Base-by-base conservation (phyloP, 2,329 filamentous ascomycete genomes). In the Calonectria henricotiae region DNA sequence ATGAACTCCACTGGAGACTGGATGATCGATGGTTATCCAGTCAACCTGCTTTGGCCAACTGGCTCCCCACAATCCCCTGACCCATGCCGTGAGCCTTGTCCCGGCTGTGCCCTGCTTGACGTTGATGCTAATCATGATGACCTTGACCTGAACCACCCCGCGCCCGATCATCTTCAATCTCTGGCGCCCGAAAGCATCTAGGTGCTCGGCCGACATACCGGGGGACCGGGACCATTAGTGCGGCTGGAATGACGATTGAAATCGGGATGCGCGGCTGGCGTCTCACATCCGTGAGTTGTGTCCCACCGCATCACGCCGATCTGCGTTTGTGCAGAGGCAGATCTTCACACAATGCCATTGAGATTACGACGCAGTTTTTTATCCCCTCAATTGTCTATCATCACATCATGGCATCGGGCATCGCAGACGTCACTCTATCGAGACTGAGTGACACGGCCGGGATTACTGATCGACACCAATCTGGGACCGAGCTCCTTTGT, bases 221-320 rank as follows among this genome's bases (percentile, higher is more conserved):
- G 17, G 60, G 32, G 47, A 30, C 60, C 20, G 43, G 61, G 20
- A 32, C 61, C 61, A 44, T 25, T n/a, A 23, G 20, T 64, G n/a
- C 11, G 17, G 44, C 8, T 35, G 54, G 51, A 60, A 41, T 54
- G 35, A n/a, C 8, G 17, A 62, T 65, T 20, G 39, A 49, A 25
- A 41, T 47, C 37, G 62, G 61, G 61, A 58, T 58, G 43, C 35
- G 67, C 51, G 60, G 60, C 17, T 23, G 20, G 58, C 35, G 51
- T 27, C 35, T 43, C 27, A 13, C 20, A 39, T 20, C 61, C 30
- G 54, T 37, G 41, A 41, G 58, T 25, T 23, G 11, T 47, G 65
- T 60, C 61, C 66, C 61, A 64, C 66, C 5, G 15, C 61, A 61
- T 3, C 43, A 27, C 25, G 37, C 60, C n/a, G 67, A 68, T 68